Conservation (phyloP, 106 monocot genomes). For the Posidonia australis region DNA sequence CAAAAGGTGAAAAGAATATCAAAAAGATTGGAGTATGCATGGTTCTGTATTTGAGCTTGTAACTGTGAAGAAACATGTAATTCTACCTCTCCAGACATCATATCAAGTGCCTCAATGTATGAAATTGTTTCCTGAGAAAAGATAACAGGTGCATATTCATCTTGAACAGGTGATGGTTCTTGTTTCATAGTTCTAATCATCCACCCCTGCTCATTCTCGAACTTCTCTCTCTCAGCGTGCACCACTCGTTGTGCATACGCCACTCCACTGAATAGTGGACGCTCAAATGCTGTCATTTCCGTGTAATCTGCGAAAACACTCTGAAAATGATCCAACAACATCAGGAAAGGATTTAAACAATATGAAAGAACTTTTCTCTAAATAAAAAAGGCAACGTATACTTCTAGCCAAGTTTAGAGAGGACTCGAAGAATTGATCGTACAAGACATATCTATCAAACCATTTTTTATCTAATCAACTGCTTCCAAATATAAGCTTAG, state of each 20-base stretch:
- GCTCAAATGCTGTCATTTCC: conserved; percentile 80
- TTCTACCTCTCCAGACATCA: conserved; percentile 95
- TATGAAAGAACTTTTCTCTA: no score
- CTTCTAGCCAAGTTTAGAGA: neutral
- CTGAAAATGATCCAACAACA: conserved; percentile 18
- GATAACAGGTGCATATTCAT: conserved; percentile 95
- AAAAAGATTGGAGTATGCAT: conserved; percentile 48
- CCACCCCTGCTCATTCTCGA: conserved; percentile 90
- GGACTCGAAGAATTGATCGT: neutral
- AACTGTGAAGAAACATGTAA: neutral
- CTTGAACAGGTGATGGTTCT: conserved; percentile 65
- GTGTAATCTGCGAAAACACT: conserved; percentile 83
- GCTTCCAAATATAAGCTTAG: no score
- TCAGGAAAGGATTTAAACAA: no score
- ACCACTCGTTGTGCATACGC: conserved; percentile 88
- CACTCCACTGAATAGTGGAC: conserved; percentile 81
- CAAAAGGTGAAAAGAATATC: conserved; percentile 73
- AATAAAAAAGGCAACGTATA: neutral
- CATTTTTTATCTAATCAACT: no score
- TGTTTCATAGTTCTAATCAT: conserved; percentile 76
- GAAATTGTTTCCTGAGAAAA: conserved; percentile 95
- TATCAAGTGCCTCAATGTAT: conserved; percentile 80
- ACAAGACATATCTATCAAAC: no score
- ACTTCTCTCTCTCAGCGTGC: conserved; percentile 64
- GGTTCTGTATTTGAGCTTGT: neutral